Evolutionary conservation across 345 rosid species (phyloP).

Genomic region (Turnera subulata): DNA sequence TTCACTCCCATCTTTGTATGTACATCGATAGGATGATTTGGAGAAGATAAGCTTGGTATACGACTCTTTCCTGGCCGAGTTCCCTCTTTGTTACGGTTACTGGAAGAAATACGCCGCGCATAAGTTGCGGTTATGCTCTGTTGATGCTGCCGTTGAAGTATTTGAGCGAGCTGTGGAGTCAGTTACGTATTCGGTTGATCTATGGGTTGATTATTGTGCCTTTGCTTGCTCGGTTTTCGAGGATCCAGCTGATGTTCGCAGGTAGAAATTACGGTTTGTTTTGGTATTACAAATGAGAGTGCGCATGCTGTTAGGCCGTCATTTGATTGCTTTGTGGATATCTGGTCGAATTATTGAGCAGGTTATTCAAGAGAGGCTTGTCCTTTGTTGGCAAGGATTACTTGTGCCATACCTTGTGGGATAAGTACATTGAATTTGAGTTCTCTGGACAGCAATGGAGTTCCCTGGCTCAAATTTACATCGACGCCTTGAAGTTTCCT

Average conservation of each 20-base stretch:
- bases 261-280: conserved; percentile 41
- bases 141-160: conserved; percentile 56
- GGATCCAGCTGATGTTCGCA: conserved; percentile 64
- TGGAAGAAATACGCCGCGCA: conserved; percentile 83
- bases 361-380: conserved; percentile 70
- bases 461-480: conserved; percentile 56
- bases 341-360: conserved; percentile 23
- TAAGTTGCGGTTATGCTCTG: conserved; percentile 43
- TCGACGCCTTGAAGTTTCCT: conserved; percentile 67
- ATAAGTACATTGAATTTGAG: conserved; percentile 67
- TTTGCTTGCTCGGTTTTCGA: conserved; percentile 52
- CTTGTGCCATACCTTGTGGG: conserved; percentile 68
- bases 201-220: conserved; percentile 76
- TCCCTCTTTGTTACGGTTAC: conserved; percentile 82
- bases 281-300: too few relatives aligned
- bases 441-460: conserved; percentile 60
- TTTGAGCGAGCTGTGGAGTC: conserved; percentile 69
- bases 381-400: conserved; percentile 88
- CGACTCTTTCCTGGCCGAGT: conserved; percentile 69
- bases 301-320: too few relatives aligned
- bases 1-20: not conserved
- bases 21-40: conserved; percentile 54
- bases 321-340: too few relatives aligned
- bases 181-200: conserved; percentile 62
- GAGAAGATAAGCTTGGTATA: conserved; percentile 60